Conservation (phyloP, 2,329 filamentous ascomycete species). For the Furcasterigmium sp. region DNA sequence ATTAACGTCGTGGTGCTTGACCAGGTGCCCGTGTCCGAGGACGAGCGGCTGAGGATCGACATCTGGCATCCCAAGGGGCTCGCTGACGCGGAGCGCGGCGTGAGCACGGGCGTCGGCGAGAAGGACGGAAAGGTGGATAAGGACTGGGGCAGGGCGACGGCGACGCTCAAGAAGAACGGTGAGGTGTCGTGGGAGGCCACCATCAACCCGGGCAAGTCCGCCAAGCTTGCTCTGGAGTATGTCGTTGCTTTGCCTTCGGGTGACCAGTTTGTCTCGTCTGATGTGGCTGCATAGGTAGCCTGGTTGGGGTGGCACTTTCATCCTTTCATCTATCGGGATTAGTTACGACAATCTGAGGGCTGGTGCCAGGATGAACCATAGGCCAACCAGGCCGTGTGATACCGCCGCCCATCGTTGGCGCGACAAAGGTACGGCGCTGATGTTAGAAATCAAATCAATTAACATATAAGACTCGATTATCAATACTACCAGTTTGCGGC, state of each 20-base stretch:
- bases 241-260: constrained; percentile 50
- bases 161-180: constrained; percentile 49
- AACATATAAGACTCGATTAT: too few species aligned
- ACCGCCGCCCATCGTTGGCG: too few species aligned
- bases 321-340: too few species aligned
- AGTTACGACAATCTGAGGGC: too few species aligned
- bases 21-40: constrained; percentile 57
- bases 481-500: too few species aligned
- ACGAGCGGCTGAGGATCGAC: constrained; percentile 50
- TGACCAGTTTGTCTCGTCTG: constrained; percentile 34
- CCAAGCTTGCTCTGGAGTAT: constrained; percentile 57
- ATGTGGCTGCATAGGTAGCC: constrained; percentile 15
- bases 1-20: constrained; percentile 49
- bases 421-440: too few species aligned
- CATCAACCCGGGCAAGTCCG: constrained; percentile 51
- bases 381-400: too few species aligned
- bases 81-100: constrained; percentile 24
- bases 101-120: not conserved
- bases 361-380: too few species aligned
- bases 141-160: constrained; percentile 50
- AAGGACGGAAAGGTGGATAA: constrained; percentile 23
- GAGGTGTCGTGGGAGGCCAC: constrained; percentile 54
- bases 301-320: too few species aligned
- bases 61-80: constrained; percentile 45
- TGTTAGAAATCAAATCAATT: too few species aligned